Conservation (phyloP, 2,329 filamentous ascomycete genomes). For the Venturia aucupariae region DNA sequence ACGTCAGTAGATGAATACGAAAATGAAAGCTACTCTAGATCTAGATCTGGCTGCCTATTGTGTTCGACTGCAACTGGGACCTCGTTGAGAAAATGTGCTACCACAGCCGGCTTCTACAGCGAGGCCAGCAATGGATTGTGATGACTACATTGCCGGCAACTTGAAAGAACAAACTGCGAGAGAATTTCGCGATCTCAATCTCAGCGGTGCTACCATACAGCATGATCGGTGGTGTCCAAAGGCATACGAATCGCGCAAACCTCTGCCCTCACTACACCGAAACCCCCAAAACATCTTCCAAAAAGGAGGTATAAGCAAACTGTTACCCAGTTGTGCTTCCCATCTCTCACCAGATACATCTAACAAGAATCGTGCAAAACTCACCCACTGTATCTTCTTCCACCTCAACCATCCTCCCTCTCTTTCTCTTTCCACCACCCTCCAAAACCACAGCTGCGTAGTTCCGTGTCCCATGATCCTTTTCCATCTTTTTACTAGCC, state of each 20-base stretch:
- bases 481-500: not conserved
- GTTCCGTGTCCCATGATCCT: slow-evolving; percentile 2
- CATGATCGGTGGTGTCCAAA: not conserved
- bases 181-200: not conserved
- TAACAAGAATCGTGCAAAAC: not conserved
- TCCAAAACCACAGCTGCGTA: not conserved
- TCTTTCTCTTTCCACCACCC: not conserved
- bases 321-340: not conserved
- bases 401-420: not conserved
- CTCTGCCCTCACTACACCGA: not conserved
- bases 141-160: not conserved
- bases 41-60: not conserved
- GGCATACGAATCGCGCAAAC: not conserved
- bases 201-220: not conserved
- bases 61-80: not conserved
- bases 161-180: too few species aligned
- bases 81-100: not conserved
- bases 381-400: not conserved
- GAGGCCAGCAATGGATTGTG: not conserved
- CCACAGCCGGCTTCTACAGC: not conserved
- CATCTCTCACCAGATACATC: not conserved
- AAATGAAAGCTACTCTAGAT: not conserved
- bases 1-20: not conserved
- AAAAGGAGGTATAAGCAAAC: not conserved
- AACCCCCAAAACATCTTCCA: not conserved